Evolutionary conservation across 2,329 filamentous ascomycete genomes (phyloP).

Genomic region (Grosmannia penicillata): DNA sequence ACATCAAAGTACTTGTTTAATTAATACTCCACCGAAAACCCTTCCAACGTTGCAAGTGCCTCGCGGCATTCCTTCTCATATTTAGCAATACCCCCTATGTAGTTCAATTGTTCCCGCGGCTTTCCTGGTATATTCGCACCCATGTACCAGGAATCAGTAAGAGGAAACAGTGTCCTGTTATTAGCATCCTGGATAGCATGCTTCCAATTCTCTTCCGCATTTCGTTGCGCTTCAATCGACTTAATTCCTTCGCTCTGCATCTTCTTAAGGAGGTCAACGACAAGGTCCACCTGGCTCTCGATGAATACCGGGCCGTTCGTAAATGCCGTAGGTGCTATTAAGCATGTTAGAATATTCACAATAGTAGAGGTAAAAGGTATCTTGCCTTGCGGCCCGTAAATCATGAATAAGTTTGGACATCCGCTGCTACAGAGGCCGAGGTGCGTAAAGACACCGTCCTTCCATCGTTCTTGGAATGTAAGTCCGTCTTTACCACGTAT

Average conservation of each 20-base stretch:
- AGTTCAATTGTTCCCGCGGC: constrained; percentile 11
- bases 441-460: constrained; percentile 16
- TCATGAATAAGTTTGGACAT: constrained; percentile 10
- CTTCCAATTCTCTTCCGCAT: constrained; percentile 9
- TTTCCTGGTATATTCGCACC: constrained; percentile 14
- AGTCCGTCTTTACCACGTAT: constrained; percentile 15
- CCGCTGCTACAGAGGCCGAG: constrained; percentile 11
- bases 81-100: constrained; percentile 5
- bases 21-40: constrained; percentile 5
- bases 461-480: constrained; percentile 18
- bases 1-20: too few species aligned
- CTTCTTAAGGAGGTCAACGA: constrained; percentile 6
- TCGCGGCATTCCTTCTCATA: constrained; percentile 8
- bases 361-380: neutral
- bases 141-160: constrained; percentile 12
- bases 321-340: constrained; percentile 10
- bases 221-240: constrained; percentile 8
- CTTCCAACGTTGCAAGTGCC: neutral
- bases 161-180: constrained; percentile 9
- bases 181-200: constrained; percentile 6
- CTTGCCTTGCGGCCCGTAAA: constrained; percentile 9
- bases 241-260: constrained; percentile 5
- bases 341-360: neutral
- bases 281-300: constrained; percentile 10
- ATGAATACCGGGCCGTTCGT: constrained; percentile 9